Evolutionary conservation across 139 green algal species (phyloP).

Genomic region (Chlorella sp.): DNA sequence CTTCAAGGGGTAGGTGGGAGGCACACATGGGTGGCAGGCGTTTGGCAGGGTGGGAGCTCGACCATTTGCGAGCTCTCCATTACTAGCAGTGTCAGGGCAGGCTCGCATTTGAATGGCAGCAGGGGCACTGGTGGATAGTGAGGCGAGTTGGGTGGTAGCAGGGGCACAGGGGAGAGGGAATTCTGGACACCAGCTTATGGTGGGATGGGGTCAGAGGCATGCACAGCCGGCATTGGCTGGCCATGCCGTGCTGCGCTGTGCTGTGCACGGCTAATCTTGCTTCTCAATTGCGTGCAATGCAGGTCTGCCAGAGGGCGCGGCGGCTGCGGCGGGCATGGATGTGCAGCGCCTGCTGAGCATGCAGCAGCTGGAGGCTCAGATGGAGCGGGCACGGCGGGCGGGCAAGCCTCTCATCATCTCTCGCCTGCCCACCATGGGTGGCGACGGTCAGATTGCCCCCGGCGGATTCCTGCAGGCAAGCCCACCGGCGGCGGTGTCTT

Average conservation of each 20-base stretch:
- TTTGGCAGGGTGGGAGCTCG: too few relatives aligned
- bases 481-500: neutral
- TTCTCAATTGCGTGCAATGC: neutral
- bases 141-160: neutral
- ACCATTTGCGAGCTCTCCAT: too few relatives aligned
- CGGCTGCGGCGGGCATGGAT: neutral
- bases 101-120: too few relatives aligned
- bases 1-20: too few relatives aligned
- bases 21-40: too few relatives aligned
- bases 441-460: neutral
- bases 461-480: neutral
- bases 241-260: too few relatives aligned
- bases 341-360: neutral
- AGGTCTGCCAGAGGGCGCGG: neutral
- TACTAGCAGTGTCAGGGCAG: too few relatives aligned
- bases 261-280: neutral
- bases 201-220: too few relatives aligned
- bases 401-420: slow-evolving; percentile 63
- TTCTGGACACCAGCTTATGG: too few relatives aligned
- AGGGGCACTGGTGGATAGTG: too few relatives aligned
- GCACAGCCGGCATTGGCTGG: too few relatives aligned
- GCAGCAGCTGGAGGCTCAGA: slow-evolving; percentile 19
- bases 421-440: slow-evolving; percentile 24
- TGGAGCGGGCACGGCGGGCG: slow-evolving; percentile 51
- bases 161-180: neutral